Conservation (phyloP, 1,284 basidiomycete species). For the Ustilago esculenta region DNA sequence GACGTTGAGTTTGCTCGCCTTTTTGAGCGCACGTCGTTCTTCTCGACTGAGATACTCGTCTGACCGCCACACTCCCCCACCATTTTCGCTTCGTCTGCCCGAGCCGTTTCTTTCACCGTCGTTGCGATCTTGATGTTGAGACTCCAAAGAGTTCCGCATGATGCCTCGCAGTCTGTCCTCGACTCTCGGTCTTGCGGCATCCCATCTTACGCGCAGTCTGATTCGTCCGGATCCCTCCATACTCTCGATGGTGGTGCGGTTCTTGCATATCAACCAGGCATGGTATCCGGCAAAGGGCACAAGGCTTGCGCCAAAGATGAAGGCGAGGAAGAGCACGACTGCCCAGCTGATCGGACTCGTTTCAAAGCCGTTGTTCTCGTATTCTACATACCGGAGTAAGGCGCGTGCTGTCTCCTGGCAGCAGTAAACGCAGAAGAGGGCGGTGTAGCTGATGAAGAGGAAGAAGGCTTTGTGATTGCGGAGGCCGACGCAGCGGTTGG, state of each 20-base stretch:
- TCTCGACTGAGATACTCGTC: conserved; percentile 53
- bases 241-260: conserved; percentile 67
- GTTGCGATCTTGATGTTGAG: not conserved
- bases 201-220: conserved; percentile 24
- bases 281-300: conserved; percentile 61
- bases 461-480: conserved; percentile 68
- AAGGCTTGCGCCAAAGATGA: conserved; percentile 56
- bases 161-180: conserved; percentile 36
- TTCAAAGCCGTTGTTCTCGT: conserved; percentile 56
- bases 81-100: not conserved
- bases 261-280: conserved; percentile 64
- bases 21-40: conserved; percentile 49
- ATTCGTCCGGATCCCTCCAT: conserved; percentile 65
- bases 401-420: conserved; percentile 51
- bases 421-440: conserved; percentile 56
- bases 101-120: not conserved
- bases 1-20: conserved; percentile 57
- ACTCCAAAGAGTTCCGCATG: conserved; percentile 13
- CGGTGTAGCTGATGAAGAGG: conserved; percentile 64
- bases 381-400: conserved; percentile 40
- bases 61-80: conserved; percentile 25
- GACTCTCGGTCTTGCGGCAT: conserved; percentile 18
- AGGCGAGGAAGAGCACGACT: conserved; percentile 59
- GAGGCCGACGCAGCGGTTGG: conserved; percentile 70
- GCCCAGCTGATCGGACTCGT: conserved; percentile 66